These are phyloP conservation scores for Styphnolobium japonicum DNA, from an alignment of 306 rosid species.

Conservation along the genomic window DNA sequence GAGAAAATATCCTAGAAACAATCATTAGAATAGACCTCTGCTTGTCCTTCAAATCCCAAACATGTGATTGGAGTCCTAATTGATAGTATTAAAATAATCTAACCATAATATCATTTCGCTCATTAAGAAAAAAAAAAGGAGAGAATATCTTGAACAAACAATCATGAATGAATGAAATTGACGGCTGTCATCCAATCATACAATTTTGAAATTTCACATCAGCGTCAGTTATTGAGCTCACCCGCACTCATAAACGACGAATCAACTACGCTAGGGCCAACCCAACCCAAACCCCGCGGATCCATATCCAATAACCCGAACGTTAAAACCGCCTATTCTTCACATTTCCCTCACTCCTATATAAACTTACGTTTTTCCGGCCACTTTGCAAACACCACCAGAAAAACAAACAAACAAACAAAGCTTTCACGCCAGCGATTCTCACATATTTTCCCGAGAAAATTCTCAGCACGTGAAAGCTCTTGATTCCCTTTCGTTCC, in stretches of 20 bases:
- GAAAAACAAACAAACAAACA: too few relatives aligned
- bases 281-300: too few relatives aligned
- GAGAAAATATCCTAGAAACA: too few relatives aligned
- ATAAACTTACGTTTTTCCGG: conserved; percentile 47
- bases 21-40: too few relatives aligned
- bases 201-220: background rate
- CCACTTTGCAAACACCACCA: conserved; percentile 5
- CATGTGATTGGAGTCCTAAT: too few relatives aligned
- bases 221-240: background rate
- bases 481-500: background rate
- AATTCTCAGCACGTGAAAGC: background rate
- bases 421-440: background rate
- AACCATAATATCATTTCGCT: too few relatives aligned
- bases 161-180: too few relatives aligned
- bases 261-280: too few relatives aligned
- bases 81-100: too few relatives aligned
- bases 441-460: background rate
- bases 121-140: too few relatives aligned
- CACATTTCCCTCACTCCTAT: conserved; percentile 14
- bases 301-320: conserved; percentile 35
- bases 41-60: too few relatives aligned
- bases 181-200: background rate
- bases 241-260: background rate
- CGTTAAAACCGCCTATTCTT: conserved; percentile 39
- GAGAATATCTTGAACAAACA: too few relatives aligned